phyloP scores from a whole-genome alignment of 1,139 yeast species.

The Suhomyces bolitotheri region DNA sequence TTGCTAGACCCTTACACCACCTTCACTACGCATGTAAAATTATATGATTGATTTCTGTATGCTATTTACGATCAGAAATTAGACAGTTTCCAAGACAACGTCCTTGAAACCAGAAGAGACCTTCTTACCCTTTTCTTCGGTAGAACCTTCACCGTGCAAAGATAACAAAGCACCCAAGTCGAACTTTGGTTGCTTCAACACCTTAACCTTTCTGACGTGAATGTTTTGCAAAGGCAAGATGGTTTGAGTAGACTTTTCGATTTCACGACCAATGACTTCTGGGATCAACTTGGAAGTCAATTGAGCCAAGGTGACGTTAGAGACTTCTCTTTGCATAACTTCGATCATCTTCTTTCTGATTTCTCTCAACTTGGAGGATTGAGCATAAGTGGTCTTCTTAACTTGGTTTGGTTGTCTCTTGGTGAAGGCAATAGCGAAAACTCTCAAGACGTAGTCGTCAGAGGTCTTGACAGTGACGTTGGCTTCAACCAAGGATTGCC shows the following conservation, averaged over 20 bases:
- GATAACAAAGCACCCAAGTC: conserved; percentile 77
- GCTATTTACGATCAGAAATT: conserved; percentile 21
- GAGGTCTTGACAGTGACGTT: conserved; percentile 53
- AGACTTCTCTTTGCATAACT: conserved; percentile 54
- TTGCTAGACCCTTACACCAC: too few relatives aligned
- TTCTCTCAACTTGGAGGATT: conserved; percentile 52
- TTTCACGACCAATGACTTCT: conserved; percentile 55
- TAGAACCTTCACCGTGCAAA: conserved; percentile 84
- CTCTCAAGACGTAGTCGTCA: conserved; percentile 52
- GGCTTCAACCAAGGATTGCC: conserved; percentile 57
- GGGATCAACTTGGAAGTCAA: conserved; percentile 54
- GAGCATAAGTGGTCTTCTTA: conserved; percentile 53
- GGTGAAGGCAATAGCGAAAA: conserved; percentile 55
- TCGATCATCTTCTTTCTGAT: conserved; percentile 54
- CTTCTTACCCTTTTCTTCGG: conserved; percentile 88
- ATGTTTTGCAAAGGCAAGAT: conserved; percentile 55
- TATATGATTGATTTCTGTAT: conserved; percentile 15
- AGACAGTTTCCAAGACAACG: conserved; percentile 69
- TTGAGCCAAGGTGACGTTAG: conserved; percentile 52
- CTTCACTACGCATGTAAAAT: conserved; percentile 1
- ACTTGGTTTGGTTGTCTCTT: conserved; percentile 55
- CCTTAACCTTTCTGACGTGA: conserved; percentile 55
- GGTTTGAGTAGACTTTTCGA: conserved; percentile 53
- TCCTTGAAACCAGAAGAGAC: conserved; percentile 83
- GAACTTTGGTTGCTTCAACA: conserved; percentile 55